Percentiles rank a stretch among this genome's conserved stretches.
Evolutionary conservation across 2,329 filamentous ascomycete genomes (phyloP).

Genomic region (Cephalotrichum gorgonifer): DNA sequence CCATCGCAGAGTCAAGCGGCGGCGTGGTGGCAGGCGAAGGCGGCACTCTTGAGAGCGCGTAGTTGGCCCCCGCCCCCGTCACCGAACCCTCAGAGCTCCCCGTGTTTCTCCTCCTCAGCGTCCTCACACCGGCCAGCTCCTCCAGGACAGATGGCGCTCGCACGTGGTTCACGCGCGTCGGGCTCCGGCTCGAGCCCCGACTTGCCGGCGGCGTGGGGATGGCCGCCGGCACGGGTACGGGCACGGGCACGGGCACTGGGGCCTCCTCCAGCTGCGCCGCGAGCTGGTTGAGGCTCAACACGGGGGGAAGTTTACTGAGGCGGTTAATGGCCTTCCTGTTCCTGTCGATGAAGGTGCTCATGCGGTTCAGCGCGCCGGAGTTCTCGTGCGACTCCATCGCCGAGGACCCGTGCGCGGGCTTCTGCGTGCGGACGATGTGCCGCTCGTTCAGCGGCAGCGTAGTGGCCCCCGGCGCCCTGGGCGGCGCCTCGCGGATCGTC

Average conservation of each 20-base stretch:
- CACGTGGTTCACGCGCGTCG: conserved; percentile 7
- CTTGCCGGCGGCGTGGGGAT: conserved; percentile 21
- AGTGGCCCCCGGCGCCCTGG: conserved; percentile 2
- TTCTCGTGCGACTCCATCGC: conserved; percentile 31
- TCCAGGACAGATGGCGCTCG: conserved; percentile 4
- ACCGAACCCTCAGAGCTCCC: conserved; percentile 10
- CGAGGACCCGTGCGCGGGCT: conserved; percentile 20
- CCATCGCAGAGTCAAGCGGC: conserved; percentile 15
- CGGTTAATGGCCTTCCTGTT: conserved; percentile 31
- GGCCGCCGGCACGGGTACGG: neutral
- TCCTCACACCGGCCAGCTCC: conserved; percentile 6
- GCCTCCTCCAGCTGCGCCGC: conserved; percentile 14
- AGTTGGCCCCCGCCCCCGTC: conserved; percentile 7
- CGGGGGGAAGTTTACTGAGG: conserved; percentile 26
- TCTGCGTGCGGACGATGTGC: conserved; percentile 24
- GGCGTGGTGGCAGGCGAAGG: conserved; percentile 14
- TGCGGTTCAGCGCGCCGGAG: conserved; percentile 28
- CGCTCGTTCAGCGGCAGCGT: conserved; percentile 28
- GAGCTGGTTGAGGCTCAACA: conserved; percentile 21
- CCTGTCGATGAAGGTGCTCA: conserved; percentile 31
- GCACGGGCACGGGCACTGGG: conserved; percentile 5
- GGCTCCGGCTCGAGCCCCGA: conserved; percentile 18
- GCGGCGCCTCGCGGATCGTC: conserved; percentile 16
- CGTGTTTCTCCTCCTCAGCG: conserved; percentile 10
- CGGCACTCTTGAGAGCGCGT: conserved; percentile 7